Base-by-base conservation (phyloP, 768 basidiomycete species). In the Asterophora parasitica region DNA sequence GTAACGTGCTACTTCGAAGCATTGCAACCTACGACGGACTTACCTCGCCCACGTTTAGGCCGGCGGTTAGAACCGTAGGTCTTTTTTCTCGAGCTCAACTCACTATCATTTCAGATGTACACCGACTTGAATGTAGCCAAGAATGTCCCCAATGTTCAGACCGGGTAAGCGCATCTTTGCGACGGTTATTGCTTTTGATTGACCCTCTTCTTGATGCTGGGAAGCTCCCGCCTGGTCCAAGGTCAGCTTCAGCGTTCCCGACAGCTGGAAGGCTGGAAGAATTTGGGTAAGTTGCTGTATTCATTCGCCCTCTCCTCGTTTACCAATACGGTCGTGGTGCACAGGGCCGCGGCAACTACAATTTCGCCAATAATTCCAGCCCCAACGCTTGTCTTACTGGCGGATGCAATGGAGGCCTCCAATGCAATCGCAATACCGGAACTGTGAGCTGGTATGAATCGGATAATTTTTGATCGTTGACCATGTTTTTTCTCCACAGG, bases 381-480 rank as follows among this genome's bases (percentile, higher is more conserved):
- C 79, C 75, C 17, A 80, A 73, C 53, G 78, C 80, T 11, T 88
- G 85, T 53, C 52, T 79, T n/a, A 71, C 73, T 46, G 85, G 85
- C 34, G 82, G 82, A 40, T 87, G 85, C 59, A 82, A 81, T 49
- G 85, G 85, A 12, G 85, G 85, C 28, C 65, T 88, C 7, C 56
- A 68, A 9, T 86, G 85, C 52, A 77, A 76, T 55, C 52, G 69
- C 10, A 57, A 59, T 32, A 74, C 72, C 27, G 82, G 78, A 37
- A 80, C 80, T 12, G 74, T 74, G 55, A 49, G 68, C n/a, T n/a
- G n/a, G n/a, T n/a, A n/a, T n/a, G n/a, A n/a, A n/a, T n/a, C n/a
- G n/a, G n/a, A n/a, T n/a, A n/a, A n/a, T n/a, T n/a, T n/a, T n/a
- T n/a, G n/a, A n/a, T n/a, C n/a, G n/a, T n/a, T n/a, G n/a, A n/a